Percentiles rank a stretch among this genome's conserved stretches.
phyloP scores from a whole-genome alignment of 495 filamentous ascomycete genomes.

The Penicilliopsis zonata region DNA sequence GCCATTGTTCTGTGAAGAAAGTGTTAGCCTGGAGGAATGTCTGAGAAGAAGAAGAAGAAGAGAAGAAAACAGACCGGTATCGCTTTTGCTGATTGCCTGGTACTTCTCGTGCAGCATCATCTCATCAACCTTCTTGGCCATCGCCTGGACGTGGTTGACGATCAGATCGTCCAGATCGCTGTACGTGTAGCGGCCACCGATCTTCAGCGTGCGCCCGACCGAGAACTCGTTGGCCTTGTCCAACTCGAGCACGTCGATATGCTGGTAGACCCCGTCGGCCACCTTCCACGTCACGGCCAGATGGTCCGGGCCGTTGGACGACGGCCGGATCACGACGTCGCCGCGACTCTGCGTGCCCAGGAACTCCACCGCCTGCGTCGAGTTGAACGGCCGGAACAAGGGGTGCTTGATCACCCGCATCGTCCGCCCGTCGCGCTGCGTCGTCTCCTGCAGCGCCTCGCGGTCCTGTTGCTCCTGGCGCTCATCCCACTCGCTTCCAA shows the following conservation, averaged over 20 bases:
- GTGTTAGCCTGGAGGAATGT: too few species aligned
- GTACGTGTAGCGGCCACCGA: conserved; percentile 80
- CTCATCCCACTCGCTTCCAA: conserved; percentile 76
- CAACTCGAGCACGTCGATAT: conserved; percentile 92
- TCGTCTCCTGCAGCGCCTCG: conserved; percentile 67
- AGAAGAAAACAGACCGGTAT: conserved; percentile 85
- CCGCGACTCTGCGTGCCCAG: conserved; percentile 72
- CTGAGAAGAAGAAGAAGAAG: too few species aligned
- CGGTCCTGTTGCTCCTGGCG: conserved; percentile 65
- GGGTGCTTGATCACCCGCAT: conserved; percentile 96
- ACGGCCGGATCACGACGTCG: conserved; percentile 90
- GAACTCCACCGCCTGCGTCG: conserved; percentile 87
- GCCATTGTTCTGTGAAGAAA: conserved; percentile 65
- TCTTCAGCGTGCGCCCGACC: conserved; percentile 69
- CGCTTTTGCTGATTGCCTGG: conserved; percentile 62
- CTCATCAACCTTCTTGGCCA: conserved; percentile 96
- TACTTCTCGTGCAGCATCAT: conserved; percentile 89
- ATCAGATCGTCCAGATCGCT: conserved; percentile 95
- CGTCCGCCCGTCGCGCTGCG: conserved; percentile 65
- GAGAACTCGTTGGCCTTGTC: conserved; percentile 96
- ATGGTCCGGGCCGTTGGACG: conserved; percentile 87
- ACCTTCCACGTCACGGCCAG: conserved; percentile 97
- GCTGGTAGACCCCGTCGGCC: conserved; percentile 86
- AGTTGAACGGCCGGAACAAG: conserved; percentile 84
- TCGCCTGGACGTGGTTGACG: conserved; percentile 90